Percentiles rank a stretch among this genome's conserved stretches.
These are phyloP conservation scores for Phytomonas francai DNA, from an alignment of 208 protist genomes.

Conservation along the genomic window DNA sequence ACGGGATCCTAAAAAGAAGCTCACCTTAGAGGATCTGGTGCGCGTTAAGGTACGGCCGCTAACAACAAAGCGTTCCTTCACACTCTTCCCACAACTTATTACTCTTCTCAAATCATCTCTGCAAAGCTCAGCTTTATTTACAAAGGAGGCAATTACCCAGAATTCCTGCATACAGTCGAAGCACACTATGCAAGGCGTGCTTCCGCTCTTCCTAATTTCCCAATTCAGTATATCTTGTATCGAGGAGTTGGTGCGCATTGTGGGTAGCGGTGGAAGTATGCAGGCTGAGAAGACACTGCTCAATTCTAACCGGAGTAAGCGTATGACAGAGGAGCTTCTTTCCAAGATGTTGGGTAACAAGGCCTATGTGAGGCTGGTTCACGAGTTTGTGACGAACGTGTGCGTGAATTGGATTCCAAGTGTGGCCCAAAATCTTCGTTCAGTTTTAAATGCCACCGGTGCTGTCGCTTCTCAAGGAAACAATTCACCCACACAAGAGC, in stretches of 20 bases:
- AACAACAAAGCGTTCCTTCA: constrained; percentile 77
- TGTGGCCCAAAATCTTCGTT: constrained; percentile 19
- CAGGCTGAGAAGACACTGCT: constrained; percentile 83
- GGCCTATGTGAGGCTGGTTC: constrained; percentile 48
- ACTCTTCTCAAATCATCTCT: constrained; percentile 24
- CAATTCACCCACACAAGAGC: not conserved
- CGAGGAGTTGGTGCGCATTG: constrained; percentile 82
- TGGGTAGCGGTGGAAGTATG: constrained; percentile 76
- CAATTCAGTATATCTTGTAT: constrained; percentile 53
- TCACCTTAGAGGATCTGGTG: constrained; percentile 71
- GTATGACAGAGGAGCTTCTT: constrained; percentile 63
- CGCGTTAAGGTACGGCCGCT: constrained; percentile 77
- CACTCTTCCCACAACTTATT: constrained; percentile 46
- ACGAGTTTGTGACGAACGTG: constrained; percentile 36
- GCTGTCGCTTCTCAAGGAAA: constrained; percentile 8
- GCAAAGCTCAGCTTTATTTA: constrained; percentile 11
- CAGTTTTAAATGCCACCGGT: not conserved
- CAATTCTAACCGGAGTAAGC: constrained; percentile 59
- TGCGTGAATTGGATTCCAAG: constrained; percentile 40
- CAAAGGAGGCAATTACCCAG: not conserved
- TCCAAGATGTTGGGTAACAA: constrained; percentile 82
- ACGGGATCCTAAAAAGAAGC: constrained; percentile 68
- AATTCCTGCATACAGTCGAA: not conserved
- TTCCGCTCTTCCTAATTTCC: not conserved
- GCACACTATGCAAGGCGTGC: not conserved